These are phyloP conservation scores for Parascedosporium putredinis DNA, from an alignment of 2,329 filamentous ascomycete genomes.

Conservation along the genomic window DNA sequence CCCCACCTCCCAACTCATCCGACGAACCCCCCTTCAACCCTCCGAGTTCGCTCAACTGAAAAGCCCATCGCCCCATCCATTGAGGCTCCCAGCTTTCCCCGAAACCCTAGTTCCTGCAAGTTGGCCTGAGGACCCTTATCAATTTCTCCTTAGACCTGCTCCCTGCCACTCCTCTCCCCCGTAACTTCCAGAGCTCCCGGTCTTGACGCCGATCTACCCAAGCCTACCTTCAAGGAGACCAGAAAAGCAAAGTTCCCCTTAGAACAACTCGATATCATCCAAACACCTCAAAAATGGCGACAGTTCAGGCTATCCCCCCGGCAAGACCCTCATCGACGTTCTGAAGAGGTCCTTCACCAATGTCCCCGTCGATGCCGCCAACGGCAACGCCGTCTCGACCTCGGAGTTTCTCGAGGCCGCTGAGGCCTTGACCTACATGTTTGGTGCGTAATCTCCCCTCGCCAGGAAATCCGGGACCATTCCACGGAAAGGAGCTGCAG, in stretches of 20 bases:
- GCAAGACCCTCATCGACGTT: constrained; percentile 75
- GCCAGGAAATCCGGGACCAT: not conserved
- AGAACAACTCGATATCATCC: too few relatives aligned
- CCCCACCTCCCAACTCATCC: not conserved
- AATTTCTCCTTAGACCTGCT: not conserved
- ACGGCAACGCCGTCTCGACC: constrained; percentile 70
- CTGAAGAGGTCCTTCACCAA: constrained; percentile 75
- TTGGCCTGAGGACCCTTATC: not conserved
- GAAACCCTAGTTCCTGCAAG: not conserved
- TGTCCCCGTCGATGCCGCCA: constrained; percentile 63
- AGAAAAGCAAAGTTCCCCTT: too few relatives aligned
- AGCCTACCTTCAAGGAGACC: too few relatives aligned
- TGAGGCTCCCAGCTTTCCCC: constrained; percentile 1
- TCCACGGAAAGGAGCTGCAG: not conserved
- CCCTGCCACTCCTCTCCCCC: not conserved
- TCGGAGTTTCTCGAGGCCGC: constrained; percentile 84
- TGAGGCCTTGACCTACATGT: constrained; percentile 77
- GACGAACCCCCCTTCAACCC: not conserved
- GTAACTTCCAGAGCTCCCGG: not conserved
- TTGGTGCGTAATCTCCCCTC: constrained; percentile 48
- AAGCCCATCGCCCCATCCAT: not conserved
- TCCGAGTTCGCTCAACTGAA: not conserved
- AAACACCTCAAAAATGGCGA: constrained; percentile 35
- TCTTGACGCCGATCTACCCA: too few relatives aligned
- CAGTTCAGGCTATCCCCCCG: constrained; percentile 42